Evolutionary conservation across 106 monocot species (phyloP).

Genomic region (Dendrobium officinale): DNA sequence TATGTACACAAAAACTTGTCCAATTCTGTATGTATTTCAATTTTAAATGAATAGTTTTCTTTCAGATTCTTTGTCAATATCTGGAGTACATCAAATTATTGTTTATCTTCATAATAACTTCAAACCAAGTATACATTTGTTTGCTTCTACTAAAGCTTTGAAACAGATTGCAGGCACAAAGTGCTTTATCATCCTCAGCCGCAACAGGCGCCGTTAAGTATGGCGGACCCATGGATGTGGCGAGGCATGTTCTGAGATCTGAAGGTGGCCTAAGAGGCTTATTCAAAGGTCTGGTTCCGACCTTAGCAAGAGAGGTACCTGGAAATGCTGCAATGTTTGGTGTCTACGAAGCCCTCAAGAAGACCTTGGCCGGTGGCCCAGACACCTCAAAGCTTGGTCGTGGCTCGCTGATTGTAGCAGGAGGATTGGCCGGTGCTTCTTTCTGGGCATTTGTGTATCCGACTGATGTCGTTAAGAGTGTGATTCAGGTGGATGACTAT

Average conservation of each 20-base stretch:
- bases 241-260: conserved; percentile 65
- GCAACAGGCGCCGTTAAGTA: conserved; percentile 49
- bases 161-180: conserved; percentile 86
- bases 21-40: background rate
- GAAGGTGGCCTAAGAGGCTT: conserved; percentile 76
- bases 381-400: conserved; percentile 72
- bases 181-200: conserved; percentile 44
- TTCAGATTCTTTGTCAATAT: background rate
- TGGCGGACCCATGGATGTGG: conserved; percentile 86
- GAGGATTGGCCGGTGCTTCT: conserved; percentile 72
- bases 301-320: conserved; percentile 73
- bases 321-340: conserved; percentile 94
- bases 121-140: background rate
- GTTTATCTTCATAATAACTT: background rate
- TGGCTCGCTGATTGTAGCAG: conserved; percentile 67
- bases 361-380: conserved; percentile 50
- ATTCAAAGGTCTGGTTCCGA: conserved; percentile 77
- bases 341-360: conserved; percentile 74
- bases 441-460: conserved; percentile 80
- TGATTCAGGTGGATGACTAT: conserved; percentile 80
- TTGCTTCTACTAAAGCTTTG: background rate
- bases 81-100: background rate
- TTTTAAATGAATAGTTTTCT: background rate
- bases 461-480: conserved; percentile 88
- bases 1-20: no score